Base-by-base conservation (phyloP, 768 basidiomycete genomes). In the Suillus brevipes region DNA sequence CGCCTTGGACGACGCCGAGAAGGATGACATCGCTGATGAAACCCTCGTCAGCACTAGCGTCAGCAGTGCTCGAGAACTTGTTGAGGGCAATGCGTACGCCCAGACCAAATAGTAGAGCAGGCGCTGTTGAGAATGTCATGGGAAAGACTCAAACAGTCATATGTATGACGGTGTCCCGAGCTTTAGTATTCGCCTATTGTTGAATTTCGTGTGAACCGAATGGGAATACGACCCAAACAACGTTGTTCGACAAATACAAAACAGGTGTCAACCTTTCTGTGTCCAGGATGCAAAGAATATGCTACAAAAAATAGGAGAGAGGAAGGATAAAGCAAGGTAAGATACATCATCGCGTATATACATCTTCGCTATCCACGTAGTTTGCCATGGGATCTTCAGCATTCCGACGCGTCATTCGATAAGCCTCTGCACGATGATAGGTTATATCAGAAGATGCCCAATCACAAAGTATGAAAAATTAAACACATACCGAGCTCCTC, bases 301-400 rank as follows among this genome's bases (percentile, higher is more conserved):
- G 60, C 42, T 61, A 64, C 47, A 59, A 55, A 38, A 38, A 34
- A 65, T 55, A 64, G 55, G 9, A 38, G 43, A 42, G 20, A n/a
- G 25, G 1, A 20, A n/a, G 6, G 16, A 28, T 37, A 42, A 34
- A 36, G 60, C 36, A 43, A 31, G 28, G 6, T 58, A 34, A 38
- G 60, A 36, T 50, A 58, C 36, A 63, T 16, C 45, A 45, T 23
- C 23, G 13, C 16, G 70, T 61, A 73, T 64, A 71, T 52, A 40
- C 23, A 65, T 70, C 66, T 59, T 85, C 87, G 52, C 75, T 68
- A 75, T 95, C 95, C 60, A 93, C 83, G 74, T 95, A 95, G 75
- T 92, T 93, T 47, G 92, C 91, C 95, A 97, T 97, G 4, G 95
- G 95, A 76, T 97, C 95, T 64, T 95, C 92, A 57, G 83, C 80